These are phyloP conservation scores for Solanum habrochaites DNA, from an alignment of 257 asterid genomes.

Conservation along the genomic window DNA sequence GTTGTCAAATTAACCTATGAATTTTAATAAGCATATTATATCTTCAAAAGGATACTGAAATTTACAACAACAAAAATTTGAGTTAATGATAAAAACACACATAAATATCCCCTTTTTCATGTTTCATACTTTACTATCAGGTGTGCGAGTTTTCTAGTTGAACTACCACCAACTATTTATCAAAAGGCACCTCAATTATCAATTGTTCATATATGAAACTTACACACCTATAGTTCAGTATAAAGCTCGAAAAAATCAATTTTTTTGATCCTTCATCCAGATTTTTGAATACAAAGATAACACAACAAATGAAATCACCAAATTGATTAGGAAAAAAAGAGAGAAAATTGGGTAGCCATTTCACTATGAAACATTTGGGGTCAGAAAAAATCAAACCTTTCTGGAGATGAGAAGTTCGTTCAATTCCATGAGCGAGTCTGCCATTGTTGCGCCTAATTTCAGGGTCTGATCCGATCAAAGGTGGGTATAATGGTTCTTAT, in stretches of 20 bases:
- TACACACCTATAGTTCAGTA: background rate
- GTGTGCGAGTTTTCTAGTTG: background rate
- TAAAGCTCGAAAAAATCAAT: background rate
- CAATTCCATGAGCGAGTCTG: slow-evolving; percentile 20
- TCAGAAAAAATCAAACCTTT: slow-evolving; percentile 16
- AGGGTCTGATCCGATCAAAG: background rate
- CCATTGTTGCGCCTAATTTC: slow-evolving; percentile 16
- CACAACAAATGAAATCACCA: background rate
- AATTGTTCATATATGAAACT: background rate
- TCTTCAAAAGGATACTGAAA: background rate
- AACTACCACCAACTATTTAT: background rate
- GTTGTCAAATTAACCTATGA: slow-evolving; percentile 35
- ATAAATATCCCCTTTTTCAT: background rate
- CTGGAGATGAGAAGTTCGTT: slow-evolving; percentile 19
- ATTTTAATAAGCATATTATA: background rate
- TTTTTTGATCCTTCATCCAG: background rate
- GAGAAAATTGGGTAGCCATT: background rate
- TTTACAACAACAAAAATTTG: background rate
- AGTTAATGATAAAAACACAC: background rate
- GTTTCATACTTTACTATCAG: background rate
- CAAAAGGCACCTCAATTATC: background rate
- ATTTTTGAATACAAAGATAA: background rate
- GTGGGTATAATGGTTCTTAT: background rate
- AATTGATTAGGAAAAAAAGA: background rate
- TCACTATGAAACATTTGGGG: background rate